Percentiles rank a stretch among this genome's conserved stretches.
These are phyloP conservation scores for Helicocarpus griseus DNA, from an alignment of 2,329 filamentous ascomycete genomes.

Conservation along the genomic window DNA sequence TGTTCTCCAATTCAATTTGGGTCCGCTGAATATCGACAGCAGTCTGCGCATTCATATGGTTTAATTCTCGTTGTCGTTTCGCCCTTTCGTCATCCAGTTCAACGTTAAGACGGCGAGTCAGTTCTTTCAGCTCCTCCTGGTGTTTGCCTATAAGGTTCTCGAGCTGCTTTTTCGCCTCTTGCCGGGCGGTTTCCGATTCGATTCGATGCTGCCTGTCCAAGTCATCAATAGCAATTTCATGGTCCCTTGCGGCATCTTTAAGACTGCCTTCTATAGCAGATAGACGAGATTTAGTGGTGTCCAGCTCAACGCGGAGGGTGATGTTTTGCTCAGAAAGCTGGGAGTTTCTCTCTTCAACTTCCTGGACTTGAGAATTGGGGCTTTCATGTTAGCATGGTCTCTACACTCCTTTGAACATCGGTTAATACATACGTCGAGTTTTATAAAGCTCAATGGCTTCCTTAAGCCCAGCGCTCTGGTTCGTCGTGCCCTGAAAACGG, in stretches of 20 bases:
- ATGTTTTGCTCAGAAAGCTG: constrained; percentile 44
- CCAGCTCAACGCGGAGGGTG: constrained; percentile 57
- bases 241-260: constrained; percentile 43
- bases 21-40: constrained; percentile 37
- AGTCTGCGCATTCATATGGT: constrained; percentile 50
- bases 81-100: constrained; percentile 58
- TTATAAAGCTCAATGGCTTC: constrained; percentile 68
- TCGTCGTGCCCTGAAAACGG: constrained; percentile 59
- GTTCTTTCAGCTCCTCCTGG: constrained; percentile 55
- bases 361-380: constrained; percentile 35
- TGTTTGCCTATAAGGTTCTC: constrained; percentile 53
- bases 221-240: constrained; percentile 44
- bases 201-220: constrained; percentile 42
- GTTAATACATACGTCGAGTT: constrained; percentile 52
- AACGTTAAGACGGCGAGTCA: constrained; percentile 54
- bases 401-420: background rate
- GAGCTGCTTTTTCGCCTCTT: constrained; percentile 42
- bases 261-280: constrained; percentile 39
- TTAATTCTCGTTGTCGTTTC: constrained; percentile 51
- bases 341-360: constrained; percentile 46
- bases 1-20: constrained; percentile 40
- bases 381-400: background rate
- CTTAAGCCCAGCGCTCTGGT: constrained; percentile 60
- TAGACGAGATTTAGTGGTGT: constrained; percentile 47
- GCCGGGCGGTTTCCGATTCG: constrained; percentile 31